Evolutionary conservation across 495 filamentous ascomycete genomes (phyloP), one percentile per base, ranked within the genome.

Genomic region (Talaromyces liani): DNA sequence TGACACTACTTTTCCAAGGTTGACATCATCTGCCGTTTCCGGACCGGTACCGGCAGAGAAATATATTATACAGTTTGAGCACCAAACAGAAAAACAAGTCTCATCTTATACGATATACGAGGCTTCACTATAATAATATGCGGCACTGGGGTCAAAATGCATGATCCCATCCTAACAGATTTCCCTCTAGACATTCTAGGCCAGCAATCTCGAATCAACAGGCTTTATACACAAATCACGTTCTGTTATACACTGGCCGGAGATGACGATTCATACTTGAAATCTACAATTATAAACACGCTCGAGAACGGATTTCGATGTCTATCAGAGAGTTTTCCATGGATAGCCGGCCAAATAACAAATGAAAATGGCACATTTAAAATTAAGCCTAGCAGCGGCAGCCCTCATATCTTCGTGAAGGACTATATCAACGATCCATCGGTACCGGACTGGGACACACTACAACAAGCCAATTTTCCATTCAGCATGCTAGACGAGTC

Each of bases 311-410:
- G 79, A 22, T 72, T 82, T 18, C 69, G 71, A 60, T 61, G 69
- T 39, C 68, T 82, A 14, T 61, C 72, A 29, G 62, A 59, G 10
- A 70, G 63, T 57, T 82, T 85, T 64, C 84, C 84, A 18, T 85
- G 83, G 82, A 63, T 84, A 47, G 76, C 84, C 10, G 83, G 83
- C 6, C 71, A 82, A 39, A 77, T 85, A n/a, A 66, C 83, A 41
- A 73, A 76, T 7, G 75, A 82, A 58, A 72, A 79, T 5, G 79
- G 74, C n/a, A 59, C 68, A 24, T 81, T 75, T 68, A 74, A 72
- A 67, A 80, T 84, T 58, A 71, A 67, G 27, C 68, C 74, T 5
- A 70, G 68, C 2, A 64, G 67, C 9, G 64, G 67, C 18, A 69
- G 65, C 33, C 79, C 77, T 22, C 70, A 22, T 33, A 57, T 85